Percentiles rank a stretch among this genome's conserved stretches.
These are phyloP conservation scores for Candida tammaniensis DNA, from an alignment of 805 yeast species.

Conservation along the genomic window DNA sequence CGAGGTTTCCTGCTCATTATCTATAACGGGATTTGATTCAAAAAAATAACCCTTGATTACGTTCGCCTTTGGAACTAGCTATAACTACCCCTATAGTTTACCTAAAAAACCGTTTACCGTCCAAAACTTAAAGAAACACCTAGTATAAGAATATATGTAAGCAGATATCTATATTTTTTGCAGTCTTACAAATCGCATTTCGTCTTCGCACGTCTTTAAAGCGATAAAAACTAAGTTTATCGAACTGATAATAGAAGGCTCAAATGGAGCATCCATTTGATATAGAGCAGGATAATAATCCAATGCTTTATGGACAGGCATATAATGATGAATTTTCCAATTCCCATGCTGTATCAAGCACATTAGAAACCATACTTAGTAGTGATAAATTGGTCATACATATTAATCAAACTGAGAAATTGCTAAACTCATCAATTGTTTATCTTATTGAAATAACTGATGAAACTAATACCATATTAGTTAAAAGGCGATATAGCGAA, in stretches of 20 bases:
- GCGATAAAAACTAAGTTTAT: too few species aligned
- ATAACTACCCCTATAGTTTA: too few species aligned
- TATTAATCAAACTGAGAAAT: conserved; percentile 33
- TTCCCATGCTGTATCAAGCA: conserved; percentile 28
- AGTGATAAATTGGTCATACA: conserved; percentile 23
- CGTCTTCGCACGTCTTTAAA: too few species aligned
- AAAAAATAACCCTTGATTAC: too few species aligned
- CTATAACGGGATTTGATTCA: too few species aligned
- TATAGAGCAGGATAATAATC: conserved; percentile 45
- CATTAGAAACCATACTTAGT: conserved; percentile 21
- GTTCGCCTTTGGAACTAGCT: too few species aligned
- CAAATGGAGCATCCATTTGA: conserved; percentile 21
- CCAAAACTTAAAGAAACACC: too few species aligned
- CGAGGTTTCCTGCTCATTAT: conserved; percentile 25
- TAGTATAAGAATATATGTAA: too few species aligned
- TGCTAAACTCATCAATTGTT: conserved; percentile 35
- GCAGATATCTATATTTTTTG: too few species aligned
- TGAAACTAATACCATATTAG: conserved; percentile 14
- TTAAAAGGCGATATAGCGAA: conserved; percentile 42
- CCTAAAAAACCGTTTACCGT: too few species aligned
- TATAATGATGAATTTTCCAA: conserved; percentile 22
- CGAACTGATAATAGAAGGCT: too few species aligned
- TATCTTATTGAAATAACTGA: conserved; percentile 28
- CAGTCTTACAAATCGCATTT: too few species aligned
- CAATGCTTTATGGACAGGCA: conserved; percentile 37